Base-by-base conservation (phyloP, 345 rosid genomes). In the Rhizophora mangle region DNA sequence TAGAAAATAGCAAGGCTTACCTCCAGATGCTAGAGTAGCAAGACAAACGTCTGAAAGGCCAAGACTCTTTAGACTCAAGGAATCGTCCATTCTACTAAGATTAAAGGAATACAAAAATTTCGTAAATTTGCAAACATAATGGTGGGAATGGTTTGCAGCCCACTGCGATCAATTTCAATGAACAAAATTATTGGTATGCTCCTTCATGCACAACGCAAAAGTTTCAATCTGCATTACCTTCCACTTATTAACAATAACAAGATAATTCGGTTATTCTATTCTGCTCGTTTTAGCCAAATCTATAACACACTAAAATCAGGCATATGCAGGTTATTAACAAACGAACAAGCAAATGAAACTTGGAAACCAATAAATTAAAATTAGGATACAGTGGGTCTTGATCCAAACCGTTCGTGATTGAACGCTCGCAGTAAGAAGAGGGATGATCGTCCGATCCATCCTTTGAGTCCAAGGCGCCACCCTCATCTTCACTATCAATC, bases 1-100 rank as follows among this genome's bases (percentile, higher is more conserved):
- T 39, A 52, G 47, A 68, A 7, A 58, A 49, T 27, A 7, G 52
- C 24, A 21, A 37, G 30, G 49, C 61, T 51, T 66, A 76, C 80
- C 80, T 61, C 58, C 69, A 63, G 83, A 80, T 63, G 92, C 92
- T 85, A 89, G 75, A 72, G 86, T 80, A 70, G 96, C 96, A 67
- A 93, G 96, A 81, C 96, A 88, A 65, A 84, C 82, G 60, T 88
- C 93, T 3, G 96, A 93, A 49, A 91, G 87, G 62, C 98, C 98
- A 46, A 87, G 86, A 51, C 77, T 86, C 85, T 84, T 86, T 70
- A 93, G 73, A 77, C 85, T 85, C 75, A 87, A 39, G 20, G 89
- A 85, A 53, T 88, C 96, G 71, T 88, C 90, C 69, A 86, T 80
- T 62, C 96, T 93, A 43, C 6, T 53, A 19, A 63, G 70, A 63